phyloP scores from a whole-genome alignment of 805 yeast genomes.

The Blastobotrys attinorum region DNA sequence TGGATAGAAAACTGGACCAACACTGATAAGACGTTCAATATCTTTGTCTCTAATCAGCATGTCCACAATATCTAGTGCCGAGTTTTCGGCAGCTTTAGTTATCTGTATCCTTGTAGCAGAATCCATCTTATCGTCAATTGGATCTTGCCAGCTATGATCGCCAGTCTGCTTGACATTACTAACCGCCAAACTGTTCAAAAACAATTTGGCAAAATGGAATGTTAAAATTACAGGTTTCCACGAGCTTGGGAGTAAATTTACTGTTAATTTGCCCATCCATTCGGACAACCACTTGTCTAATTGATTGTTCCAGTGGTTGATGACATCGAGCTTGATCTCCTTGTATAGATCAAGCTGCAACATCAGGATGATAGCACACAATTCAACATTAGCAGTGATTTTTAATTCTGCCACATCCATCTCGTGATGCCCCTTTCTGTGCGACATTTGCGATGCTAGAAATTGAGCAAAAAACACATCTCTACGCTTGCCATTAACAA shows the following conservation, averaged over 20 bases:
- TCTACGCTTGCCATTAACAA: constrained; percentile 4
- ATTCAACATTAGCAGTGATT: constrained; percentile 18
- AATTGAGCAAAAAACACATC: constrained; percentile 5
- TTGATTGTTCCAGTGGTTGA: constrained; percentile 17
- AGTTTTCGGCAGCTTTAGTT: constrained; percentile 15
- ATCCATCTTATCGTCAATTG: constrained; percentile 1
- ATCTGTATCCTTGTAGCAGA: constrained; percentile 1
- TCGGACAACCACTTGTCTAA: constrained; percentile 18
- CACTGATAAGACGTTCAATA: constrained; percentile 15
- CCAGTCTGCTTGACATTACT: constrained; percentile 6
- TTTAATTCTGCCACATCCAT: constrained; percentile 13
- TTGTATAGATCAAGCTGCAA: constrained; percentile 14
- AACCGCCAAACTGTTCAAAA: constrained; percentile 14
- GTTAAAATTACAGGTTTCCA: constrained; percentile 20
- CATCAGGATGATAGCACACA: constrained; percentile 16
- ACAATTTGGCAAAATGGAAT: constrained; percentile 19
- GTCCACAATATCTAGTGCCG: constrained; percentile 18
- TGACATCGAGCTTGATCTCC: constrained; percentile 6
- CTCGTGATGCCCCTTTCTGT: constrained; percentile 3
- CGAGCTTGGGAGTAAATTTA: constrained; percentile 15
- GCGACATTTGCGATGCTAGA: constrained; percentile 3
- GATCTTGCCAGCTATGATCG: neutral
- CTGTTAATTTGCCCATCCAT: constrained; percentile 17
- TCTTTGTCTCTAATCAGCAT: constrained; percentile 16
- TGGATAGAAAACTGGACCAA: constrained; percentile 19